These are phyloP conservation scores for Ustilago loliicola DNA, from an alignment of 1,284 basidiomycete species.

Conservation along the genomic window DNA sequence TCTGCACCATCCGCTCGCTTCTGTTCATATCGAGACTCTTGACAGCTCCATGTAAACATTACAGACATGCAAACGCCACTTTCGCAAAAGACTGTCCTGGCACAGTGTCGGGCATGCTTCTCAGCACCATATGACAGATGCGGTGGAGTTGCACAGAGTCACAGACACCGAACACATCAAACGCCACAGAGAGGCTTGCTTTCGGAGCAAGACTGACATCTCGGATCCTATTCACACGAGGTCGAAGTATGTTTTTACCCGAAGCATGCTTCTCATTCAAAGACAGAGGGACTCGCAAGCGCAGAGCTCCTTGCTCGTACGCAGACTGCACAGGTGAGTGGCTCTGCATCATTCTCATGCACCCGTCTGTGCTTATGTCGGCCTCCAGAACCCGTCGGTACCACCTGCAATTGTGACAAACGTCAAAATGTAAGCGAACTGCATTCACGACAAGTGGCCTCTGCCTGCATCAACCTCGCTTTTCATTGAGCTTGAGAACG, in stretches of 20 bases:
- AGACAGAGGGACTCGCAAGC: not conserved
- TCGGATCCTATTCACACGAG: not conserved
- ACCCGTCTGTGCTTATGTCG: not conserved
- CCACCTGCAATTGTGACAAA: too few species aligned
- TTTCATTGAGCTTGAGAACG: too few species aligned
- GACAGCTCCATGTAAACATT: not conserved
- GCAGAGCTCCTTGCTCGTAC: not conserved
- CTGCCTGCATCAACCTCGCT: too few species aligned
- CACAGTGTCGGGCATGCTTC: not conserved
- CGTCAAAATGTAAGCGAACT: too few species aligned
- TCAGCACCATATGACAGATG: not conserved
- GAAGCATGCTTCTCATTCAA: not conserved
- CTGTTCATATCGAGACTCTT: not conserved
- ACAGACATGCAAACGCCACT: constrained; percentile 3
- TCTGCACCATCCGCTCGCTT: not conserved
- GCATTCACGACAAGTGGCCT: too few species aligned
- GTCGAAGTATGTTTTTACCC: not conserved
- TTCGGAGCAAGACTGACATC: not conserved
- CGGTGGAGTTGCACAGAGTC: too few species aligned
- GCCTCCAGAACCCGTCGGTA: too few species aligned
- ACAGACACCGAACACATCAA: not conserved
- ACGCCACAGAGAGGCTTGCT: not conserved
- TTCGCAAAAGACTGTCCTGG: not conserved
- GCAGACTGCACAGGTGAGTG: not conserved
- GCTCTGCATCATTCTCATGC: constrained; percentile 1